Conservation (phyloP, 2,329 filamentous ascomycete genomes). For the Fusarium aywerte region DNA sequence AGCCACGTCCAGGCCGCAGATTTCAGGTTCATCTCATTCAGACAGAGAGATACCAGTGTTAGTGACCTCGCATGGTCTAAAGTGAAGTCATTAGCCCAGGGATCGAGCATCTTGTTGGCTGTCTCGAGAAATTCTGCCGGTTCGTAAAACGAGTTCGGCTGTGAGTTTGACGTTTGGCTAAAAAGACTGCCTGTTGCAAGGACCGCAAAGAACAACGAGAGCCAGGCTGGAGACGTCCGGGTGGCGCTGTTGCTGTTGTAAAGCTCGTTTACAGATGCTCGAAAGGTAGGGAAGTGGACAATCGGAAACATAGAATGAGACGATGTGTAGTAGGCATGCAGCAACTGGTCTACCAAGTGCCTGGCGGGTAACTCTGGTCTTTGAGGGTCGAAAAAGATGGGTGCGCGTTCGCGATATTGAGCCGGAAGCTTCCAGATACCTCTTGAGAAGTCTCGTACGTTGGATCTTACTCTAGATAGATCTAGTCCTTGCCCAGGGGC, state of each 20-base stretch:
- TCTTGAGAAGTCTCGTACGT: conserved; percentile 77
- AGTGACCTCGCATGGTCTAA: conserved; percentile 80
- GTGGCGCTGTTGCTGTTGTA: conserved; percentile 72
- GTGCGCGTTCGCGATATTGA: conserved; percentile 67
- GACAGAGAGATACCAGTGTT: conserved; percentile 79
- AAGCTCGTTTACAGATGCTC: conserved; percentile 77
- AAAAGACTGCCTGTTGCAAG: conserved; percentile 86
- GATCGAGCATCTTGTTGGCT: conserved; percentile 76
- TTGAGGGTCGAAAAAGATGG: conserved; percentile 61
- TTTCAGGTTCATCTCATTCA: conserved; percentile 87
- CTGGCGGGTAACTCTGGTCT: conserved; percentile 77
- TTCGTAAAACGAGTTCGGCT: conserved; percentile 64
- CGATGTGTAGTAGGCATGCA: conserved; percentile 79
- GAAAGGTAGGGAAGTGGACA: conserved; percentile 87
- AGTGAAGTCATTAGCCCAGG: conserved; percentile 82
- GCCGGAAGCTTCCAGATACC: conserved; percentile 84
- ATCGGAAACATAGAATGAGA: conserved; percentile 86
- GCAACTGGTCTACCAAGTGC: conserved; percentile 74
- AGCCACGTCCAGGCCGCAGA: conserved; percentile 89
- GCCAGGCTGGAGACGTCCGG: conserved; percentile 72
- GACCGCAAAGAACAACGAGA: conserved; percentile 83
- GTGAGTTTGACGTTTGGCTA: conserved; percentile 63
- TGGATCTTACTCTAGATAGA: conserved; percentile 75
- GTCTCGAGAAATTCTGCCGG: conserved; percentile 75
- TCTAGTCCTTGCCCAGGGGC: conserved; percentile 74